Base-by-base conservation (phyloP, 768 basidiomycete species). In the Hortiboletus campestris region DNA sequence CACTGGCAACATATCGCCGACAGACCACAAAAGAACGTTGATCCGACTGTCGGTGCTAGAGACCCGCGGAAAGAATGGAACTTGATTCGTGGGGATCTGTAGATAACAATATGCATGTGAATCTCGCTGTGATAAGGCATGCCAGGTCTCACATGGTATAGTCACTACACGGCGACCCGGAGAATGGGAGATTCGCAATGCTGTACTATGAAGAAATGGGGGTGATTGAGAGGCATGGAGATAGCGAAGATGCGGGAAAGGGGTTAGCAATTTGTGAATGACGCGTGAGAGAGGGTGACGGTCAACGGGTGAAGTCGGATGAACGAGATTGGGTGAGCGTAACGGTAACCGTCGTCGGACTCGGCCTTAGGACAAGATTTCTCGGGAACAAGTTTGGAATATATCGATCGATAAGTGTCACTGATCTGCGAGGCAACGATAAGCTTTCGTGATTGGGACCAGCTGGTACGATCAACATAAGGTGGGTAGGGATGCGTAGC, bases 231-330 rank as follows among this genome's bases (percentile, higher is more conserved):
- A 43, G 25, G 14, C 22, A 28, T n/a, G 49, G 45, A 46, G 19
- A 20, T 2, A 14, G 38, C 13, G 29, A 13, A 22, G 16, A n/a
- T 0, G 29, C 16, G 20, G 14, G 22, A 49, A 42, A 10, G 11
- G 19, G 49, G 25, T 4, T 31, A 40, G 16, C 19, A 25, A n/a
- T 16, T 12, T 11, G 11, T 17, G 31, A 17, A 29, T 36, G 41
- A 34, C 11, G 32, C 42, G 41, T 31, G 32, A 25, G 49, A 51
- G 20, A 52, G 28, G 32, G n/a, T 2, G 39, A 34, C 17, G 22
- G 16, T 36, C 13, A 25, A 31, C 55, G 55, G 55, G 46, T 29
- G 31, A 22, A 58, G 20, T 57, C 56, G 56, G 51, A 36, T 14
- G 46, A 36, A 48, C 19, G n/a, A 32, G 4, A 35, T 40, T 3